Percentiles rank a stretch among this genome's conserved stretches.
These are phyloP conservation scores for Triglochin maritima DNA, from an alignment of 106 monocot genomes.

Conservation along the genomic window DNA sequence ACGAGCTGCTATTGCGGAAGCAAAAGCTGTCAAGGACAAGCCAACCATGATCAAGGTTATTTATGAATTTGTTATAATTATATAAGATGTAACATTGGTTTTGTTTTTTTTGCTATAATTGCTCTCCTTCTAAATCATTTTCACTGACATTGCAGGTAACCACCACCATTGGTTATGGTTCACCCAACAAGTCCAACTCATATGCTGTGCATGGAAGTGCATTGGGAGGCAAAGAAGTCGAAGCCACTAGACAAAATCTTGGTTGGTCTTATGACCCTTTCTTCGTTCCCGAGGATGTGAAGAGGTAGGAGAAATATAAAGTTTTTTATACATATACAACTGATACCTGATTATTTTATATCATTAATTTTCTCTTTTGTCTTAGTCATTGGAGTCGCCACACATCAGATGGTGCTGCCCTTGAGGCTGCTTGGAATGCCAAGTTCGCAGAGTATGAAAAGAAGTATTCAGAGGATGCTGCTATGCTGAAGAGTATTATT, in stretches of 20 bases:
- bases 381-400: constrained; percentile 81
- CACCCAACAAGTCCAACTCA: constrained; percentile 64
- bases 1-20: constrained; percentile 78
- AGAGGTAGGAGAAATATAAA: constrained; percentile 37
- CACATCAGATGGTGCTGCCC: constrained; percentile 44
- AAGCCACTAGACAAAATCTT: constrained; percentile 85
- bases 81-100: no score
- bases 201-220: constrained; percentile 84
- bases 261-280: constrained; percentile 64
- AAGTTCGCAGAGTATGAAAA: constrained; percentile 76
- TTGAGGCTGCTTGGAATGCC: constrained; percentile 61
- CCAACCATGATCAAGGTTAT: constrained; percentile 60
- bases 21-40: constrained; percentile 64
- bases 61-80: neutral
- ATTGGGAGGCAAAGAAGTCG: constrained; percentile 90
- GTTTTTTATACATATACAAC: neutral
- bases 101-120: no score
- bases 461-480: constrained; percentile 63
- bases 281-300: constrained; percentile 72
- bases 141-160: constrained; percentile 27
- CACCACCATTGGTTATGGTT: constrained; percentile 64
- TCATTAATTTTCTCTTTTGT: neutral
- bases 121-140: neutral
- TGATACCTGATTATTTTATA: neutral
- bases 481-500: constrained; percentile 44